Evolutionary conservation across 1,284 basidiomycete genomes (phyloP).

Genomic region (Ceratobasidium papillatum): DNA sequence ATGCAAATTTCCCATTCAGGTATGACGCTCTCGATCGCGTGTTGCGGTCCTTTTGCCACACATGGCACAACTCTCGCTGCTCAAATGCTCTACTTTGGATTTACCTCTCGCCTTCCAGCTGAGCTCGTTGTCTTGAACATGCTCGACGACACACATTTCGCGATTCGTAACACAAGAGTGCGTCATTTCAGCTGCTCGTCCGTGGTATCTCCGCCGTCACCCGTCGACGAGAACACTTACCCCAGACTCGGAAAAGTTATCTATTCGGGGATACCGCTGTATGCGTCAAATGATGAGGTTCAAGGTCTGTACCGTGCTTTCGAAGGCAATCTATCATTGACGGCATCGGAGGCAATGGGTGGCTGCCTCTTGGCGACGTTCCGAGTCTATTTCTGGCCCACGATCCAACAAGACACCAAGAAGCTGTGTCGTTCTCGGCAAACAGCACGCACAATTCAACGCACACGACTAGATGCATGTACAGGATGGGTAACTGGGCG

Average conservation of each 20-base stretch:
- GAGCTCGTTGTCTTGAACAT: neutral
- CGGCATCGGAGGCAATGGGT: neutral
- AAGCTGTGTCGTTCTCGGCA: neutral
- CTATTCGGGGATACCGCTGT: conserved; percentile 16
- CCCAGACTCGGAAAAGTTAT: neutral
- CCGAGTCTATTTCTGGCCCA: conserved; percentile 6
- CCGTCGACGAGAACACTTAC: neutral
- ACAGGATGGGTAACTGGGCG: neutral
- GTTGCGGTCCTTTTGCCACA: conserved; percentile 14
- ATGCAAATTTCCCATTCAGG: conserved; percentile 4
- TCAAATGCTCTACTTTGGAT: neutral
- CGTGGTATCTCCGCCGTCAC: conserved; percentile 25
- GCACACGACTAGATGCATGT: conserved; percentile 5
- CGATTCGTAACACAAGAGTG: neutral
- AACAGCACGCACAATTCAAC: neutral
- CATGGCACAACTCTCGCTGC: conserved; percentile 1
- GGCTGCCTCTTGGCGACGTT: neutral
- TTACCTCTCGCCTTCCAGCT: neutral
- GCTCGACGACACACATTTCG: neutral
- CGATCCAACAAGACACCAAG: neutral
- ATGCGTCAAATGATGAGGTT: neutral
- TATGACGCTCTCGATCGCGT: neutral
- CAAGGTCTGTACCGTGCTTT: neutral
- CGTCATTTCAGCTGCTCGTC: conserved; percentile 31
- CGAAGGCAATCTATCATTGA: neutral